Evolutionary conservation across 2,329 filamentous ascomycete species (phyloP).

Genomic region (Diplodia seriata): DNA sequence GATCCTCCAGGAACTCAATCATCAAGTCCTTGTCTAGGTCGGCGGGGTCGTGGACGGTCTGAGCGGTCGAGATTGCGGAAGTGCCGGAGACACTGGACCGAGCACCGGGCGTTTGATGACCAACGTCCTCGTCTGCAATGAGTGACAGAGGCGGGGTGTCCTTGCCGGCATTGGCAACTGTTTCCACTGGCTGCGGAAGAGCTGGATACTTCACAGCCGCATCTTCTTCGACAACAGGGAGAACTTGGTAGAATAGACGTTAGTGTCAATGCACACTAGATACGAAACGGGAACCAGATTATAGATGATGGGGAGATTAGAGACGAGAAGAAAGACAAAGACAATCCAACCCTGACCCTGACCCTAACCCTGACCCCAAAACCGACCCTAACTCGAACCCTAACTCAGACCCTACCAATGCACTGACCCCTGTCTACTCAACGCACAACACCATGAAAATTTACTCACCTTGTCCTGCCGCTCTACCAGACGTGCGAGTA

Average conservation of each 20-base stretch:
- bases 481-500: conserved; percentile 38
- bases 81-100: conserved; percentile 53
- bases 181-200: conserved; percentile 20
- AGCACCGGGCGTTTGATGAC: conserved; percentile 46
- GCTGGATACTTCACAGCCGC: conserved; percentile 37
- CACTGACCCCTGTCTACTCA: background rate
- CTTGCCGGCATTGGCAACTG: background rate
- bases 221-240: conserved; percentile 35
- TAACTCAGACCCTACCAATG: background rate
- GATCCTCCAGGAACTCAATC: conserved; percentile 49
- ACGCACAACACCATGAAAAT: background rate
- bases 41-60: conserved; percentile 22
- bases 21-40: conserved; percentile 53
- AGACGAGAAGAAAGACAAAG: background rate
- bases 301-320: background rate
- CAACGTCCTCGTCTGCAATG: background rate
- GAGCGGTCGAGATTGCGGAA: conserved; percentile 54
- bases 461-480: conserved; percentile 20
- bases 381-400: no score
- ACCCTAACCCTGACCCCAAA: no score
- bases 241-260: conserved; percentile 16
- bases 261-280: background rate
- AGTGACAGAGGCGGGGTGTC: conserved; percentile 8
- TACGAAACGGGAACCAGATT: background rate
- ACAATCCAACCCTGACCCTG: no score